Base-by-base conservation (phyloP, 495 filamentous ascomycete genomes). In the Massariosphaeria phaeospora region DNA sequence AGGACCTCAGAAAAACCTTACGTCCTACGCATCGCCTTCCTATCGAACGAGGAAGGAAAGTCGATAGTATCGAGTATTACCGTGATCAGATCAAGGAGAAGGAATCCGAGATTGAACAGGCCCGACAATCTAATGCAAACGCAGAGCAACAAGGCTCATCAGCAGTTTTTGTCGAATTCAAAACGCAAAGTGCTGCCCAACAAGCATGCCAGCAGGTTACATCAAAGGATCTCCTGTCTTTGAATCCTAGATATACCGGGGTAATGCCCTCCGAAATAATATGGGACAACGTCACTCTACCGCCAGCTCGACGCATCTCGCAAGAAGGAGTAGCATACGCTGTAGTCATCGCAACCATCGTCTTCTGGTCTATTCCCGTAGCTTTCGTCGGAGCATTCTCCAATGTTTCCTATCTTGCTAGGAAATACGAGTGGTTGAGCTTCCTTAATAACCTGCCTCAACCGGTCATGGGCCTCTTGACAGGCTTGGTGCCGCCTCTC, bases 321-420 rank as follows among this genome's bases (percentile, higher is more conserved):
- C 61, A 66, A 45, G 51, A 59, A n/a, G 63, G 53, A 5, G 36
- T 65, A 10, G 65, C 67, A 2, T 44, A 48, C 17, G 55, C 54
- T 21, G 46, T 69, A 26, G 58, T 69, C 9, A 52, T 64, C 8
- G 55, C 51, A 13, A 65, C 69, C 23, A 70, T 65, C 40, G 53
- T 70, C 26, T 69, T 72, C 53, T 72, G 69, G 67, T 64, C 67
- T 34, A 65, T 70, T 13, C 68, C 68, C 0, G 55, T 70, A 13
- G 65, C 52, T 10, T 15, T 72, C 15, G 62, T 69, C 18, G 69
- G 66, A 9, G 57, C 62, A 0, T 30, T 68, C 35, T 68, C 65
- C 13, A 70, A 72, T 42, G 55, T 69, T 31, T 42, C 66, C 15
- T 60, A 68, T 38, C 67, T 72, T 25, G 59, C 67, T 7, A 43